phyloP scores from a whole-genome alignment of 768 basidiomycete species.

The Lactarius sanguifluus region DNA sequence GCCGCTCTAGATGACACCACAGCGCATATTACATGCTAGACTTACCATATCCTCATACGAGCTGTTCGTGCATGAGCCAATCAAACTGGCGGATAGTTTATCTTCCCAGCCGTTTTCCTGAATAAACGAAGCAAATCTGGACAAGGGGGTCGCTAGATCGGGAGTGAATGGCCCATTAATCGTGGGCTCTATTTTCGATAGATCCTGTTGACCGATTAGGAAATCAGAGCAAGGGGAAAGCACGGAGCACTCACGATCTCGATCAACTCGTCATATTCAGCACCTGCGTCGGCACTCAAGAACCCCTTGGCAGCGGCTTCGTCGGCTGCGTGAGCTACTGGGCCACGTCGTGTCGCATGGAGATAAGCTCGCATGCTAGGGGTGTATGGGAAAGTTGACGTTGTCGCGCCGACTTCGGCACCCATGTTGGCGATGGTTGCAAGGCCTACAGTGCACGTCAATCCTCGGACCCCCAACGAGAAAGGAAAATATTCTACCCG shows the following conservation, averaged over 20 bases:
- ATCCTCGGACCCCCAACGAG: neutral
- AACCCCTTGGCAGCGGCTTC: conserved; percentile 75
- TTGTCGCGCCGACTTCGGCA: conserved; percentile 99
- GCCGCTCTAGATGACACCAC: conserved; percentile 13
- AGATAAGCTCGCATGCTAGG: conserved; percentile 87
- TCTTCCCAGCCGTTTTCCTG: conserved; percentile 91
- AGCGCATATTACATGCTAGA: neutral
- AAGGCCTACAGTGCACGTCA: conserved; percentile 49
- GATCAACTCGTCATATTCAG: conserved; percentile 92
- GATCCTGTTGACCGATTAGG: conserved; percentile 51
- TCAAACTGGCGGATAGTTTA: conserved; percentile 85
- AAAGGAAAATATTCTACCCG: conserved; percentile 50
- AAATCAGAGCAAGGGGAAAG: neutral
- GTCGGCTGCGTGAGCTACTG: conserved; percentile 86
- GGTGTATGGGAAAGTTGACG: conserved; percentile 96
- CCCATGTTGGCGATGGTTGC: conserved; percentile 99
- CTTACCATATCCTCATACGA: conserved; percentile 93
- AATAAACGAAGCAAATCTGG: conserved; percentile 79
- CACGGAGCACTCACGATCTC: conserved; percentile 65
- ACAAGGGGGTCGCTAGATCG: conserved; percentile 91
- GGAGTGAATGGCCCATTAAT: conserved; percentile 98
- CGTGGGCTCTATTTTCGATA: conserved; percentile 86
- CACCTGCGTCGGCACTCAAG: conserved; percentile 79
- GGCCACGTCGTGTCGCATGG: conserved; percentile 81
- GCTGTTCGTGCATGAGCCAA: conserved; percentile 99